phyloP scores from a whole-genome alignment of 768 basidiomycete species.

The Hericium alpestre region DNA sequence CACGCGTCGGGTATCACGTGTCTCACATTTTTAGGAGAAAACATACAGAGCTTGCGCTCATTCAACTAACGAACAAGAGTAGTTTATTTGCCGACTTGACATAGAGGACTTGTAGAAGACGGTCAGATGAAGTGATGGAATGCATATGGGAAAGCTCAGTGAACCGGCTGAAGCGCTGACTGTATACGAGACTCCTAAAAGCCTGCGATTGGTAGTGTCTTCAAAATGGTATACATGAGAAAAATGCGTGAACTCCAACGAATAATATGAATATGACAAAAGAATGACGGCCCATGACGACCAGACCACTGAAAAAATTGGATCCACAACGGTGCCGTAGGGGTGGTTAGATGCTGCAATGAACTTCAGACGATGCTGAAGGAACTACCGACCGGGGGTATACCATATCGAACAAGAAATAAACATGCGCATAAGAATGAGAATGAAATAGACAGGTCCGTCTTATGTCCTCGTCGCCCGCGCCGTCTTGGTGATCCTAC shows the following conservation, averaged over 20 bases:
- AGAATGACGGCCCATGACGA: background rate
- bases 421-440: background rate
- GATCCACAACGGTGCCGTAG: background rate
- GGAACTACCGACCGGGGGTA: background rate
- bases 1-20: background rate
- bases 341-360: background rate
- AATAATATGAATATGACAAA: background rate
- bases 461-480: slow-evolving; percentile 10
- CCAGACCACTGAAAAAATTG: background rate
- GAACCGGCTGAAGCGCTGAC: too few species aligned
- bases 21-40: background rate
- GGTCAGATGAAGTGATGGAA: too few species aligned
- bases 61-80: too few species aligned
- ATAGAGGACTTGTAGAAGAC: too few species aligned
- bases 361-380: background rate
- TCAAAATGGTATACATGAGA: background rate
- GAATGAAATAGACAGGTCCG: slow-evolving; percentile 1
- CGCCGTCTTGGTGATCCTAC: slow-evolving; percentile 50
- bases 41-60: background rate
- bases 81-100: too few species aligned
- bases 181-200: too few species aligned
- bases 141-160: too few species aligned
- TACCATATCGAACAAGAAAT: background rate
- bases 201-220: background rate
- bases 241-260: background rate